Evolutionary conservation across 2,329 filamentous ascomycete genomes (phyloP), one percentile per base, ranked within the genome.

Genomic region (Trichophyton mentagrophytes): DNA sequence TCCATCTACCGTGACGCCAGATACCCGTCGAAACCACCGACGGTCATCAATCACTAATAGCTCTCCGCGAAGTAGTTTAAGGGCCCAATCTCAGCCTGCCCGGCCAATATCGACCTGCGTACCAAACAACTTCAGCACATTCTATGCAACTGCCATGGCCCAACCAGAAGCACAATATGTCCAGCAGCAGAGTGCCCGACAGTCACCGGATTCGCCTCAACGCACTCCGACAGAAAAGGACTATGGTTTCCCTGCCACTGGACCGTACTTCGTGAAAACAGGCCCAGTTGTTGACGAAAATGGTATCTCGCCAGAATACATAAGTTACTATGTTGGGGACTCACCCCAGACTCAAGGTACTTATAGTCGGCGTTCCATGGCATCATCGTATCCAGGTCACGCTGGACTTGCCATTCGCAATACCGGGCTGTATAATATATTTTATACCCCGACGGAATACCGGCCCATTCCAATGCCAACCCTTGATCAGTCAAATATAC

Each of bases 61-160:
- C 7, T 74, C 75, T 20, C 72, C 76, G 2, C 72, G 72, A 38
- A 71, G 70, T 33, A 75, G 73, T 22, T 63, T 78, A 33, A 69
- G 77, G 60, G 77, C 77, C n/a, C 77, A 79, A 25, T 79, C 77
- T n/a, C 77, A 79, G 61, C 77, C 77, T 59, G 76, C 77, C n/a
- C 71, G 77, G 25, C 67, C 73, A n/a, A 65, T 77, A 17, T 72
- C 73, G 2, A 11, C 55, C 2, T 40, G 36, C n/a, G 20, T 57
- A n/a, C 58, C 72, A 73, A 27, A 67, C 68, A 3, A 65, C 64
- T 47, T 53, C 70, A 69, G 47, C 69, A 62, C 44, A 70, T 73
- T 63, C 51, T 73, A 8, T 73, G 72, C 62, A 66, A 69, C 51
- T 6, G 27, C 22, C 68, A 70, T 71, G 70, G 44, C 49, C 65